A percentile compares a stretch with the other conserved stretches of the same genome.
Conservation (phyloP, 371 early-diverging fungal species). For the Smittium culicis region DNA sequence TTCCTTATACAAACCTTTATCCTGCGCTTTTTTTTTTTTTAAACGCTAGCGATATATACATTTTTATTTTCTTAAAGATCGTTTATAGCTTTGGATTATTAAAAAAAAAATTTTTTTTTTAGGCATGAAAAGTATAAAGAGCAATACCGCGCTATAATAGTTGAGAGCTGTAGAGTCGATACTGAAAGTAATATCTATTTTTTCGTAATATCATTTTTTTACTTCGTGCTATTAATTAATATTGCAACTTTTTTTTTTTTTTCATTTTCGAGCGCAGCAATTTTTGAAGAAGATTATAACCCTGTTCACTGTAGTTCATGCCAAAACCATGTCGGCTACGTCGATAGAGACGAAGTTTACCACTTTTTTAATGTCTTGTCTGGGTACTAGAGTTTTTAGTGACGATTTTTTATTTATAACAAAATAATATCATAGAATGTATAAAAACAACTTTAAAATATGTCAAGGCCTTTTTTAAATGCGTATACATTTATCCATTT, state of each 20-base stretch:
- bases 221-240: constrained; percentile 7
- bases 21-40: neutral
- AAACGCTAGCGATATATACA: neutral
- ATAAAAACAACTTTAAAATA: too few species aligned
- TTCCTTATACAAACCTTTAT: too few species aligned
- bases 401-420: neutral
- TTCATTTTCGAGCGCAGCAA: constrained; percentile 10
- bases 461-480: too few species aligned
- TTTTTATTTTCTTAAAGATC: neutral
- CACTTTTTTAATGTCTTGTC: constrained; percentile 23
- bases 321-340: constrained; percentile 19
- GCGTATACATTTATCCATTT: too few species aligned
- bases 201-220: constrained; percentile 6
- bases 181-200: constrained; percentile 8
- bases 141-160: constrained; percentile 23
- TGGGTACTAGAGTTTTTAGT: neutral
- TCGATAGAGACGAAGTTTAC: constrained; percentile 16
- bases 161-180: constrained; percentile 15
- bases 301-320: constrained; percentile 22
- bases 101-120: neutral
- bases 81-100: neutral
- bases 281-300: constrained; percentile 10
- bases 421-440: too few species aligned
- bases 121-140: constrained; percentile 16
- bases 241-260: constrained; percentile 3